Conservation (phyloP, 225 moss, liverwort and hornwort genomes). For the Anthoceros angustus region DNA sequence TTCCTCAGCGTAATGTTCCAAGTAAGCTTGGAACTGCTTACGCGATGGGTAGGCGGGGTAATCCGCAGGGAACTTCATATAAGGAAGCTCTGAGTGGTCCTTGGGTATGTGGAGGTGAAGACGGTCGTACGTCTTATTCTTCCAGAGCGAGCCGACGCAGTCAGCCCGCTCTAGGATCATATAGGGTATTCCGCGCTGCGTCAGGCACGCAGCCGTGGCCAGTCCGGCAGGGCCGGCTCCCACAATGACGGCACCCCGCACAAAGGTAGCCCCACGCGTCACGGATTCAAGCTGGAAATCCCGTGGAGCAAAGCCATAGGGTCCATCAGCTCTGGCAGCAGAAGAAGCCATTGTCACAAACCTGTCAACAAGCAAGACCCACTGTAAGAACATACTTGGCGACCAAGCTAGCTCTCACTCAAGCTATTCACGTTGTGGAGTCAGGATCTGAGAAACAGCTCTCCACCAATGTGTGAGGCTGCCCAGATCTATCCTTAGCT, state of each 20-base stretch:
- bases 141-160: slow-evolving; percentile 72
- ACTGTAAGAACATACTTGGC: no score
- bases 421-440: no score
- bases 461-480: no score
- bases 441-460: no score
- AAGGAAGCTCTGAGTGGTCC: slow-evolving; percentile 86
- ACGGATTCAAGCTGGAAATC: no score
- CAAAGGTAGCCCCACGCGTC: neutral
- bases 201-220: neutral
- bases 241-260: neutral
- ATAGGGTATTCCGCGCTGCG: slow-evolving; percentile 19
- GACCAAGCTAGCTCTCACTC: no score
- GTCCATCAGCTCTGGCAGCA: no score
- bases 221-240: neutral
- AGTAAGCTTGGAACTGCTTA: slow-evolving; percentile 62
- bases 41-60: slow-evolving; percentile 70
- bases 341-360: no score
- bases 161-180: slow-evolving; percentile 52
- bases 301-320: no score
- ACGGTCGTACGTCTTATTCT: slow-evolving; percentile 70
- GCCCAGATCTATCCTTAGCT: no score
- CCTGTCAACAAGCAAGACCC: no score
- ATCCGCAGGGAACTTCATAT: slow-evolving; percentile 35
- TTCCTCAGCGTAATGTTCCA: slow-evolving; percentile 37
- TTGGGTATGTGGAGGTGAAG: slow-evolving; percentile 75